phyloP scores from a whole-genome alignment of 2,329 filamentous ascomycete species.

The Sclerotinia minor region DNA sequence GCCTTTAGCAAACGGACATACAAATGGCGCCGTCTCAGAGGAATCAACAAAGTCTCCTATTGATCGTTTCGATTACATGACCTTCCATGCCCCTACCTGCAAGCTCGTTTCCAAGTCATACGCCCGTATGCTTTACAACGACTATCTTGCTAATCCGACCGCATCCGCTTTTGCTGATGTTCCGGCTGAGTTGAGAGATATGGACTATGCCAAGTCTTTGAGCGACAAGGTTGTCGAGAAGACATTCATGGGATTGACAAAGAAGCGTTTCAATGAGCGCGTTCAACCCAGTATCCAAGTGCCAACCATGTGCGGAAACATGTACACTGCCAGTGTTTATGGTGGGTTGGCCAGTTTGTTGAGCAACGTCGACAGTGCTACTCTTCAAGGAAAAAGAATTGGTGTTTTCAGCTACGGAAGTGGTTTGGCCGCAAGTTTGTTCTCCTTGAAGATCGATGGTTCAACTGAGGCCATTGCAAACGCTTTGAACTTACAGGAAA shows the following conservation, averaged over 20 bases:
- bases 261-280: conserved; percentile 81
- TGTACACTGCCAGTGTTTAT: conserved; percentile 63
- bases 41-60: conserved; percentile 58
- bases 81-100: conserved; percentile 84
- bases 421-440: conserved; percentile 66
- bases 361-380: conserved; percentile 57
- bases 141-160: conserved; percentile 72
- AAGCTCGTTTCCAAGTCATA: conserved; percentile 86
- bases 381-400: conserved; percentile 54
- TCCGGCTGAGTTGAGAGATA: conserved; percentile 71
- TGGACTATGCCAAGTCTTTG: conserved; percentile 77
- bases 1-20: conserved; percentile 52
- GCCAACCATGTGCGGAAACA: conserved; percentile 70
- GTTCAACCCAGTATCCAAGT: conserved; percentile 73
- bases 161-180: conserved; percentile 71
- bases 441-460: conserved; percentile 72
- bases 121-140: conserved; percentile 80
- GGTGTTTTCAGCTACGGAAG: conserved; percentile 69
- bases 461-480: conserved; percentile 68
- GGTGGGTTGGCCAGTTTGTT: conserved; percentile 55
- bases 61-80: conserved; percentile 80
- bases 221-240: conserved; percentile 83
- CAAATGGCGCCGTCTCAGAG: conserved; percentile 49
- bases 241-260: conserved; percentile 79
- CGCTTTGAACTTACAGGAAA: conserved; percentile 67